Percentiles rank a stretch among this genome's conserved stretches.
Conservation (phyloP, 2,329 filamentous ascomycete species). For the Cladosporium sp. region DNA sequence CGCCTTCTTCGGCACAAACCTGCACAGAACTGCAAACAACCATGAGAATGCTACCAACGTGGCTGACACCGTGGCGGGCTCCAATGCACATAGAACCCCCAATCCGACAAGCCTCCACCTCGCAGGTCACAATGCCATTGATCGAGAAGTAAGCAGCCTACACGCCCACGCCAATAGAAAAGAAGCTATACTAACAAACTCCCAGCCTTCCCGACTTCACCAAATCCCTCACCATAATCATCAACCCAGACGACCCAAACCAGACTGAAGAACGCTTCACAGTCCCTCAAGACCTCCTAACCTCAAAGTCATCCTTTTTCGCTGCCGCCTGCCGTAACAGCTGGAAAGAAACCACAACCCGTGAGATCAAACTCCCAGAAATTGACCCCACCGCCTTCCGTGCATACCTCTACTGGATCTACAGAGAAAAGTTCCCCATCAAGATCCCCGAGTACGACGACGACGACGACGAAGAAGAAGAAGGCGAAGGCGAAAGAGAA, state of each 20-base stretch:
- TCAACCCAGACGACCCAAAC: neutral
- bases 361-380: neutral
- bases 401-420: neutral
- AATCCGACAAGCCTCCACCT: no score
- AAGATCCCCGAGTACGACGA: neutral
- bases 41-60: no score
- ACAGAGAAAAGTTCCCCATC: neutral
- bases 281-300: neutral
- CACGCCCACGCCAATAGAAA: no score
- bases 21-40: no score
- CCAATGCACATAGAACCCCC: no score
- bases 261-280: neutral
- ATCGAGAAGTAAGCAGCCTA: no score
- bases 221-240: neutral
- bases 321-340: neutral
- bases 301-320: neutral
- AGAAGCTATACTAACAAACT: neutral
- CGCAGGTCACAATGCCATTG: no score
- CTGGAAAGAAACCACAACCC: neutral
- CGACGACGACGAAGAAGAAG: no score
- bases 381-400: neutral
- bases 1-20: no score
- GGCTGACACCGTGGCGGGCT: no score
- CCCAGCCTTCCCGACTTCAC: neutral
- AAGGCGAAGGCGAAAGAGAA: no score